These are phyloP conservation scores for Wickerhamiella qilinensis DNA, from an alignment of 805 yeast genomes.

Conservation along the genomic window DNA sequence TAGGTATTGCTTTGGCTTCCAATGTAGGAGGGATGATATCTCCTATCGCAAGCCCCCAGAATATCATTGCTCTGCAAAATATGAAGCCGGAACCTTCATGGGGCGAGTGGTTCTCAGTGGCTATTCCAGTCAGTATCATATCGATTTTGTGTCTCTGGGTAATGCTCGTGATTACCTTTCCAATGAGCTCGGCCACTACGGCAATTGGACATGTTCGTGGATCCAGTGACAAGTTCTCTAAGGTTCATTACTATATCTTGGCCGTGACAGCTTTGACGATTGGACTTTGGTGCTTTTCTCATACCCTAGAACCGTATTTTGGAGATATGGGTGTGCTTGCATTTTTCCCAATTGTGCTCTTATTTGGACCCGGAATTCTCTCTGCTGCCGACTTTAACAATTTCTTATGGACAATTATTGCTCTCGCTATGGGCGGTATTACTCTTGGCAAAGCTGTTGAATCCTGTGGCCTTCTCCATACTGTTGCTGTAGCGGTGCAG, in stretches of 20 bases:
- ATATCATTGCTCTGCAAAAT: conserved; percentile 72
- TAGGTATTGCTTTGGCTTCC: conserved; percentile 87
- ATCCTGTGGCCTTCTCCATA: conserved; percentile 67
- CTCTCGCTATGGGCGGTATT: conserved; percentile 95
- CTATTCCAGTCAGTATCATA: conserved; percentile 61
- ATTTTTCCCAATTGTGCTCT: conserved; percentile 71
- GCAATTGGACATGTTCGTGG: conserved; percentile 42
- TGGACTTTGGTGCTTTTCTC: conserved; percentile 77
- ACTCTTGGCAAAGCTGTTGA: conserved; percentile 92
- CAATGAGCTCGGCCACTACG: conserved; percentile 29
- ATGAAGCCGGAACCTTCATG: conserved; percentile 78
- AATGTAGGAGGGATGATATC: conserved; percentile 95
- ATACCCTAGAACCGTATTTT: conserved; percentile 49
- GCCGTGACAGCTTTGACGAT: conserved; percentile 57
- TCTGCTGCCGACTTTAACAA: conserved; percentile 86
- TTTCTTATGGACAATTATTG: conserved; percentile 91
- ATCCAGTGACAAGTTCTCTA: conserved; percentile 48
- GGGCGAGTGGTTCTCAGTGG: conserved; percentile 86
- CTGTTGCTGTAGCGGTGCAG: conserved; percentile 62
- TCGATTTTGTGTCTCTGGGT: conserved; percentile 58
- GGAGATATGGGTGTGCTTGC: conserved; percentile 98
- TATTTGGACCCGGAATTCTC: conserved; percentile 80
- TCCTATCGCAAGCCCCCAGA: conserved; percentile 95
- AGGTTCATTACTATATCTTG: conserved; percentile 60
- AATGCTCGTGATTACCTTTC: conserved; percentile 48